Percentiles rank a stretch among this genome's conserved stretches.
These are phyloP conservation scores for Scheffersomyces lignicola DNA, from an alignment of 1,139 yeast species.

Conservation along the genomic window DNA sequence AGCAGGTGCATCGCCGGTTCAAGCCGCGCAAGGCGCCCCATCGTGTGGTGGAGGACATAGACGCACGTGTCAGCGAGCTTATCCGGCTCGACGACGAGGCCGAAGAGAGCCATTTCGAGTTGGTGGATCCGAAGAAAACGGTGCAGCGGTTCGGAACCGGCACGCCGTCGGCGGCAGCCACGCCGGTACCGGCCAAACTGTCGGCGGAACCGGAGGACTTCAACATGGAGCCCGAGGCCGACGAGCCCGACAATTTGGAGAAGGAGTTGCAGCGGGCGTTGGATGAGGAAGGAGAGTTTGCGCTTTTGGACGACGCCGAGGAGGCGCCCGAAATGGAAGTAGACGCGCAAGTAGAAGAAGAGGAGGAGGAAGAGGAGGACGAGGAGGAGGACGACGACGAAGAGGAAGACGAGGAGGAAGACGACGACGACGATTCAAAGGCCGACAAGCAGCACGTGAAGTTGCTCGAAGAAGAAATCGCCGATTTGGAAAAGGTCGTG, in stretches of 20 bases:
- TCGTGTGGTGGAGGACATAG: conserved; percentile 63
- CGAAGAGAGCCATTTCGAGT: conserved; percentile 75
- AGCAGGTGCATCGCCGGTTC: conserved; percentile 48
- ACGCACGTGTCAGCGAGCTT: conserved; percentile 74
- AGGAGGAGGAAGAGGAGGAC: conserved; percentile 30
- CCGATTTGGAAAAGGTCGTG: conserved; percentile 79
- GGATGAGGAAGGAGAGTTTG: conserved; percentile 18
- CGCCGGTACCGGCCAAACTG: conserved; percentile 18
- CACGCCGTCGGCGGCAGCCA: conserved; percentile 26
- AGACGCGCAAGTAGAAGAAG: conserved; percentile 24
- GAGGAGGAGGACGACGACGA: conserved; percentile 30
- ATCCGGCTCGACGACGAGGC: conserved; percentile 80
- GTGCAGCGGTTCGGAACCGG: conserved; percentile 17
- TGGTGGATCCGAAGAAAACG: conserved; percentile 54
- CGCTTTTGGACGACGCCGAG: conserved; percentile 11
- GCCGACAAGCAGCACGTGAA: conserved; percentile 66
- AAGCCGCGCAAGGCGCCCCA: conserved; percentile 51
- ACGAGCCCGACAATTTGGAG: conserved; percentile 19
- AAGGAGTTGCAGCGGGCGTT: conserved; percentile 43
- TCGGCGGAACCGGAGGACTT: conserved; percentile 18
- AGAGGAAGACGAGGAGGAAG: conserved; percentile 26
- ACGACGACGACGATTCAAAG: conserved; percentile 29
- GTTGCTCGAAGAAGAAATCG: conserved; percentile 79
- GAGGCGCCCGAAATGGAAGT: conserved; percentile 18
- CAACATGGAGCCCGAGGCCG: conserved; percentile 25